Evolutionary conservation across 176 grass and related monocot genomes (phyloP).

Genomic region (Chloris gayana): DNA sequence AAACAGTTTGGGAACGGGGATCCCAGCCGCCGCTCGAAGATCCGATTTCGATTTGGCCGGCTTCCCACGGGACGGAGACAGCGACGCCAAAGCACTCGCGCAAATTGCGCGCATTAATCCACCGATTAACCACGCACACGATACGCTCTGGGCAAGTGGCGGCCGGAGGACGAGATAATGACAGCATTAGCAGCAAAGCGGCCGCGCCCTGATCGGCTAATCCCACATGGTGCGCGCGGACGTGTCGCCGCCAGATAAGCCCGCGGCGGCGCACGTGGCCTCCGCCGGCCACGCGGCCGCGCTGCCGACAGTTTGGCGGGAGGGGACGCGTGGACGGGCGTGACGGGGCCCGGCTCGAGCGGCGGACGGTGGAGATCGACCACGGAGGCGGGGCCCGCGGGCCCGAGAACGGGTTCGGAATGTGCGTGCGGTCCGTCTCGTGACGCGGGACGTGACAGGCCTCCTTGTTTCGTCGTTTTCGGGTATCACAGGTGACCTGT

Average conservation of each 20-base stretch:
- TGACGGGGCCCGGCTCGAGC: background rate
- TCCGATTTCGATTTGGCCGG: background rate
- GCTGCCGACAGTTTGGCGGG: slow-evolving; percentile 30
- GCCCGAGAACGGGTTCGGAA: background rate
- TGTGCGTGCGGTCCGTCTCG: background rate
- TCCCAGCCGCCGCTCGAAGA: background rate
- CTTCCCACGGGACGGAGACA: background rate
- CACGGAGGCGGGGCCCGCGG: background rate
- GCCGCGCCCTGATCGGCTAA: background rate
- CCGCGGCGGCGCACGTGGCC: background rate
- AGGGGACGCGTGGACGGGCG: background rate
- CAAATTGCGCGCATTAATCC: background rate
- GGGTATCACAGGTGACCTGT: slow-evolving; percentile 22
- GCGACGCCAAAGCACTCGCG: slow-evolving; percentile 14
- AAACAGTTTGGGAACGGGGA: background rate
- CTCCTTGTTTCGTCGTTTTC: slow-evolving; percentile 14
- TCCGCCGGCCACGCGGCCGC: background rate
- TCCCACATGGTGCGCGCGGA: background rate
- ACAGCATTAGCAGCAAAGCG: slow-evolving; percentile 31
- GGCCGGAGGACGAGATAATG: slow-evolving; percentile 7
- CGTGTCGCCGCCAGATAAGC: slow-evolving; percentile 30
- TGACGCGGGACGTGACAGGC: background rate
- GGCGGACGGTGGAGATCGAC: background rate
- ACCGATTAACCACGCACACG: background rate
- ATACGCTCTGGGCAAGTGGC: background rate